Evolutionary conservation across 371 early-diverging fungal genomes (phyloP).

Genomic region (Syncephalastrum racemosum): DNA sequence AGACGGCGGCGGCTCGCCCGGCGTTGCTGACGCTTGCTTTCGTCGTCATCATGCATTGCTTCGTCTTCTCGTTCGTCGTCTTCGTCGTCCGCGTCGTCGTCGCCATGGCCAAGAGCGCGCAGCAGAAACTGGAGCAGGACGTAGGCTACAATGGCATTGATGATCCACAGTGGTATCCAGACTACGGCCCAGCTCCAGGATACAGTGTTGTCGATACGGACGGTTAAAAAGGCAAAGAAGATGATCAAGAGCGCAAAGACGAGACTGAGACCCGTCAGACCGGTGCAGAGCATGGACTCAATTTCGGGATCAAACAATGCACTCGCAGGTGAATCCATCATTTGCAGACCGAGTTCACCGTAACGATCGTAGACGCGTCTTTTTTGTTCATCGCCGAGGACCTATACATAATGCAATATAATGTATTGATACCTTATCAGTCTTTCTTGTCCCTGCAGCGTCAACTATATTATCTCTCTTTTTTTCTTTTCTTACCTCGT

Average conservation of each 20-base stretch:
- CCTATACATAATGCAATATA: too few relatives aligned
- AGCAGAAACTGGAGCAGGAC: slow-evolving; percentile 21
- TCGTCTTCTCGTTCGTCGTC: slow-evolving; percentile 21
- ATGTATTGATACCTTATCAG: slow-evolving; percentile 7
- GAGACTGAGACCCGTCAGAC: slow-evolving; percentile 57
- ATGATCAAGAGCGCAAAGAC: slow-evolving; percentile 66
- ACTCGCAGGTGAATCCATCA: slow-evolving; percentile 75
- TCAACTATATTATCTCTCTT: too few relatives aligned
- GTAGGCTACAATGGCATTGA: slow-evolving; percentile 48
- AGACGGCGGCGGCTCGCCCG: slow-evolving; percentile 17
- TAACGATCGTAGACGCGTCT: slow-evolving; percentile 82
- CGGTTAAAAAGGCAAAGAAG: slow-evolving; percentile 75
- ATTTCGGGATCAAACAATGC: slow-evolving; percentile 78
- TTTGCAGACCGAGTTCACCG: slow-evolving; percentile 83
- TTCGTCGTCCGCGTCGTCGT: slow-evolving; percentile 38
- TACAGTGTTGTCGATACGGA: slow-evolving; percentile 70
- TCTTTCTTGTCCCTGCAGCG: not conserved
- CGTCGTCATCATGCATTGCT: slow-evolving; percentile 11
- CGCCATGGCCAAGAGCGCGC: slow-evolving; percentile 16
- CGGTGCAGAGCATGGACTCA: slow-evolving; percentile 67
- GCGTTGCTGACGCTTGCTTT: slow-evolving; percentile 15
- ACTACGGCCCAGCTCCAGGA: slow-evolving; percentile 73
- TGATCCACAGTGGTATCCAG: slow-evolving; percentile 82
- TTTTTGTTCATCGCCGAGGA: slow-evolving; percentile 71
- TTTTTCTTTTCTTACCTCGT: slow-evolving; percentile 63